Evolutionary conservation across 108 stramenopile species (phyloP).

Genomic region (Craspedostauros australis): DNA sequence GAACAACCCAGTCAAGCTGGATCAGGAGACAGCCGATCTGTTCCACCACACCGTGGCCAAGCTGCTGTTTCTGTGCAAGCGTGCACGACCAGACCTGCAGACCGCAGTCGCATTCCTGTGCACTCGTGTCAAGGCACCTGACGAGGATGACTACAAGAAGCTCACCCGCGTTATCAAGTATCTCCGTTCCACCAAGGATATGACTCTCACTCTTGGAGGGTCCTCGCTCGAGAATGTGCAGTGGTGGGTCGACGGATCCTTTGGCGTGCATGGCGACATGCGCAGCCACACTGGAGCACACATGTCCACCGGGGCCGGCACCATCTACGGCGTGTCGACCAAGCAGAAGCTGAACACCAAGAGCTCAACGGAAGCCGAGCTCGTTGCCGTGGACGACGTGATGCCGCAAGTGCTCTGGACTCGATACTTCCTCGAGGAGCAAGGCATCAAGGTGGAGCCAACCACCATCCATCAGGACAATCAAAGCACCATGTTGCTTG

Average conservation of each 20-base stretch:
- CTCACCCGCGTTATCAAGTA: constrained; percentile 30
- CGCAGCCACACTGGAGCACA: constrained; percentile 30
- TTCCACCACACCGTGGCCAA: constrained; percentile 13
- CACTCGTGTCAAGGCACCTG: constrained; percentile 33
- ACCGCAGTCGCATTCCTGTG: constrained; percentile 39
- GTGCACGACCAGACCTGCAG: constrained; percentile 35
- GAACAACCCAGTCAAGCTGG: background rate
- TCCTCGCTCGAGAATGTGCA: constrained; percentile 4
- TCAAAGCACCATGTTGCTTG: constrained; percentile 34
- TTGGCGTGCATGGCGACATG: constrained; percentile 26
- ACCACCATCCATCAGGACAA: constrained; percentile 46
- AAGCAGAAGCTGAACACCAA: constrained; percentile 38
- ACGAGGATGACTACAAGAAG: constrained; percentile 45
- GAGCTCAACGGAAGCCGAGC: constrained; percentile 39
- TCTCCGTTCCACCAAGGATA: constrained; percentile 16
- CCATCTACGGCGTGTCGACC: background rate
- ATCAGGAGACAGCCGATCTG: background rate
- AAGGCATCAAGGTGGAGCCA: constrained; percentile 27
- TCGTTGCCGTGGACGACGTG: constrained; percentile 23
- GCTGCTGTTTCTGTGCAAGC: constrained; percentile 20
- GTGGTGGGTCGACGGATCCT: constrained; percentile 25
- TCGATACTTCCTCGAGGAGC: constrained; percentile 29
- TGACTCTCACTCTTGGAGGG: constrained; percentile 13
- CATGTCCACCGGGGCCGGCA: constrained; percentile 26
- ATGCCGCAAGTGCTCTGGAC: constrained; percentile 36